These are phyloP conservation scores for Hyphopichia wangnamkhiaoensis DNA, from an alignment of 1,139 yeast species.

Conservation along the genomic window DNA sequence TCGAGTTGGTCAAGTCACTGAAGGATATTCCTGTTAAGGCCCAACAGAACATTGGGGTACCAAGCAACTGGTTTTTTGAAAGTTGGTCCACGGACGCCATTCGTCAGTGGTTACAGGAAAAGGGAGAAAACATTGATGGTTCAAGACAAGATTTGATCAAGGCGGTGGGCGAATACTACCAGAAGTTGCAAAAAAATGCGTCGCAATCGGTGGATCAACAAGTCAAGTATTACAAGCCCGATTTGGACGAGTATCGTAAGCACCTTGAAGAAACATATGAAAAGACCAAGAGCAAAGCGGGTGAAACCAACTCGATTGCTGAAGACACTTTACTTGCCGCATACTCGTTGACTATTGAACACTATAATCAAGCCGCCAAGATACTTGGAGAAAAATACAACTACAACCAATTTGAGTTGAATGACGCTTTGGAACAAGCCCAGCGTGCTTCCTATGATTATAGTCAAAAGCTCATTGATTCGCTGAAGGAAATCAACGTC, in stretches of 20 bases:
- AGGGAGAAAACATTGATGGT: conserved; percentile 26
- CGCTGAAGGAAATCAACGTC: conserved; percentile 13
- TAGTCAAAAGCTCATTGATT: conserved; percentile 14
- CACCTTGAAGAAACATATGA: conserved; percentile 12
- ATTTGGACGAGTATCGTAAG: conserved; percentile 17
- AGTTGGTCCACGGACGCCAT: conserved; percentile 22
- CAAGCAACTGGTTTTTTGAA: conserved; percentile 22
- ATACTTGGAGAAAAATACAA: conserved; percentile 25
- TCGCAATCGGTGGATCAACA: conserved; percentile 14
- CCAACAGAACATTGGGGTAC: conserved; percentile 8
- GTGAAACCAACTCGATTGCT: conserved; percentile 14
- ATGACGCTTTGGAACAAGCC: conserved; percentile 22
- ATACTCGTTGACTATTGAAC: conserved; percentile 32
- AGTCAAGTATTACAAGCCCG: conserved; percentile 20
- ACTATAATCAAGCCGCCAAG: conserved; percentile 42
- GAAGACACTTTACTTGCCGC: conserved; percentile 22
- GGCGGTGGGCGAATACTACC: conserved; percentile 13
- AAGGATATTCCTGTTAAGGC: conserved; percentile 40
- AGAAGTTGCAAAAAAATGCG: conserved; percentile 5
- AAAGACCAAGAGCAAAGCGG: conserved; percentile 4
- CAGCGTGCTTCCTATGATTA: conserved; percentile 24
- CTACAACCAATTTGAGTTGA: conserved; percentile 18
- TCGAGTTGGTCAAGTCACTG: conserved; percentile 47
- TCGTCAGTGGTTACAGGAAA: conserved; percentile 23
- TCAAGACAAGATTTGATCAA: conserved; percentile 23